Base-by-base conservation (phyloP, 2,329 filamentous ascomycete species). In the Ophiostoma tasmaniense region DNA sequence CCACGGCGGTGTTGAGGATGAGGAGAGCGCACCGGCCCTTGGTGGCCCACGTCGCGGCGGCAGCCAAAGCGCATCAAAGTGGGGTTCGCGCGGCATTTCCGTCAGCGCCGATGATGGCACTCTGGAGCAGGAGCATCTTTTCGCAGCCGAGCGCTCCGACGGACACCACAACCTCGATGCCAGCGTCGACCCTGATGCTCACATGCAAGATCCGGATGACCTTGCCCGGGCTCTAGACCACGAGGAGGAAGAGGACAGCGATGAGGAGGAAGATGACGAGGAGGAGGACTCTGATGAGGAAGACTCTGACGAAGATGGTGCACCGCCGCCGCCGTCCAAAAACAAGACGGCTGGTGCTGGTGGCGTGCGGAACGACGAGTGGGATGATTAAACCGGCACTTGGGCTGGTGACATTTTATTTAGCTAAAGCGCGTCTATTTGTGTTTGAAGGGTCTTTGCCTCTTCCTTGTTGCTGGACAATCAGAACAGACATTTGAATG, bases 191-290 rank as follows among this genome's bases (percentile, higher is more conserved):
- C 84, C 86, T 0, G 87, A 89, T 74, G 87, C 87, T 50, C 87
- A 82, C 79, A 89, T 89, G 86, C 81, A 82, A 72, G 87, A 89
- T 71, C 87, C 87, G 0, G 87, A 89, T 75, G 87, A 89, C 76
- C 79, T 89, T 68, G 87, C 87, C 1, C 81, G 80, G 70, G 86
- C 82, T 11, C 77, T 89, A 59, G 83, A 85, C 33, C 84, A 86
- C 39, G 84, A 85, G 20, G 83, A 85, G 5, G 83, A 72, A 1
- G 71, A 73, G 17, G 70, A 71, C 66, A 82, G 85, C 37, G 83
- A 85, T 52, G 84, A 85, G 17, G 82, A 85, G 7, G 83, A 70
- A 50, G 17, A 69, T 68, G 50, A 68, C 67, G 84, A 86, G 14
- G 83, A 72, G 1, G 70, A 71, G 35, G 65, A 69, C 52, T 55